Evolutionary conservation across 164 flowering plant species (phyloP).

Genomic region (Umbilicus rupestris): DNA sequence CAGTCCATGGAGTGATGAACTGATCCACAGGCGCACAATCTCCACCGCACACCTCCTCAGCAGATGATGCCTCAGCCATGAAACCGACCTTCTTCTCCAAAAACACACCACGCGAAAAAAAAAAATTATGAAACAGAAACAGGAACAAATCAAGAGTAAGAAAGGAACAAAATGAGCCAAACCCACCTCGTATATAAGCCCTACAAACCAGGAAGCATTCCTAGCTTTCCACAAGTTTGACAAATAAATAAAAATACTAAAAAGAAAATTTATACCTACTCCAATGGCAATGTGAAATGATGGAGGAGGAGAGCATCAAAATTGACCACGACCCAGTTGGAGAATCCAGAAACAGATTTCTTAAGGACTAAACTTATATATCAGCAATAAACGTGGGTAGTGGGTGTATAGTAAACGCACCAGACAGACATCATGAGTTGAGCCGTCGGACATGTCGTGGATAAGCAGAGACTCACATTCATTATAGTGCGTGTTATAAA

Average conservation of each 20-base stretch:
- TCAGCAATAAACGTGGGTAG: too few species aligned
- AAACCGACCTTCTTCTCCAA: background rate
- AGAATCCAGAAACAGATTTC: background rate
- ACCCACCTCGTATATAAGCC: background rate
- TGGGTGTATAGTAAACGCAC: too few species aligned
- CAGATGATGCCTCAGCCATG: constrained; percentile 1
- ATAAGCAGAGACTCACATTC: too few species aligned
- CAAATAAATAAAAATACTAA: background rate
- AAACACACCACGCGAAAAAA: background rate
- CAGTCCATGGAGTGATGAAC: constrained; percentile 48
- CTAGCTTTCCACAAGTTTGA: background rate
- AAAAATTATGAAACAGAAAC: background rate
- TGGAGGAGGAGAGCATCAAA: constrained; percentile 2
- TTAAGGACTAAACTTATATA: background rate
- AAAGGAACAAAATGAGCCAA: background rate
- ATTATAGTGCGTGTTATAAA: too few species aligned
- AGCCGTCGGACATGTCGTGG: too few species aligned
- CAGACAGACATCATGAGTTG: too few species aligned
- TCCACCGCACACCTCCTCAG: constrained; percentile 31
- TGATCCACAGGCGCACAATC: constrained; percentile 42
- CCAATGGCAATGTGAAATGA: background rate
- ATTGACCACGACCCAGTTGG: background rate
- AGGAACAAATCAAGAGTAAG: too few species aligned
- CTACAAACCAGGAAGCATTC: background rate
- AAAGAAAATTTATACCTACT: background rate